A percentile compares a stretch with the other conserved stretches of the same genome.
Evolutionary conservation across 1,139 yeast species (phyloP).

Genomic region (Yamadazyma diospyri): DNA sequence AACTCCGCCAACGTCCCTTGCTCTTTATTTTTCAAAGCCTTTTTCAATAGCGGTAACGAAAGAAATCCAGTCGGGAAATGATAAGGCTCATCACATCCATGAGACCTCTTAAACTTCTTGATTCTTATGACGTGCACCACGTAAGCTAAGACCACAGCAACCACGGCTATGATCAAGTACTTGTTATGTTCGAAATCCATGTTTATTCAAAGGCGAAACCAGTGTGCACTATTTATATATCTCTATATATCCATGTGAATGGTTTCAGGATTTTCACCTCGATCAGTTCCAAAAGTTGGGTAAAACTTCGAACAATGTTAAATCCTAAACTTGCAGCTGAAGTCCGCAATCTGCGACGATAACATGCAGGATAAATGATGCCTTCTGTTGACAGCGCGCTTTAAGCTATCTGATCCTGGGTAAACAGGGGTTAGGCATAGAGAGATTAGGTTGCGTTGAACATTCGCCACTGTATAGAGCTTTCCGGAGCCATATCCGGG

Average conservation of each 20-base stretch:
- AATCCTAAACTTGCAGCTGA: too few relatives aligned
- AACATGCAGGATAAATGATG: too few relatives aligned
- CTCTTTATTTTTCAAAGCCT: conserved; percentile 18
- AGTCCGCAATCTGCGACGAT: too few relatives aligned
- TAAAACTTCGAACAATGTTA: too few relatives aligned
- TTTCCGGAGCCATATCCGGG: too few relatives aligned
- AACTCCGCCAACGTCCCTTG: conserved; percentile 26
- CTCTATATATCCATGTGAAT: not conserved
- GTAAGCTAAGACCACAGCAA: conserved; percentile 7
- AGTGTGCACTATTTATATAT: not conserved
- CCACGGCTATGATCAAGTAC: conserved; percentile 7
- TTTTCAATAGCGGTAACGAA: conserved; percentile 17
- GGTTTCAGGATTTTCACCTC: not conserved
- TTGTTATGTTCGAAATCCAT: conserved; percentile 2
- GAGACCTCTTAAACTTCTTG: conserved; percentile 47
- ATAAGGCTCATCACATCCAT: conserved; percentile 48
- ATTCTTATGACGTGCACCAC: conserved; percentile 4
- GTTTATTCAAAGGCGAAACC: too few relatives aligned
- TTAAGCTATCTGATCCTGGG: too few relatives aligned
- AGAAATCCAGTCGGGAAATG: conserved; percentile 25
- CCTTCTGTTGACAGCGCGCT: too few relatives aligned
- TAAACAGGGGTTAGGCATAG: too few relatives aligned
- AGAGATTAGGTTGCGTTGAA: too few relatives aligned
- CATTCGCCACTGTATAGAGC: too few relatives aligned
- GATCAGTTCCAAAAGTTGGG: not conserved